Evolutionary conservation across 345 rosid species (phyloP), one percentile per base, ranked within the genome.

Genomic region (Gynandropsis gynandra): DNA sequence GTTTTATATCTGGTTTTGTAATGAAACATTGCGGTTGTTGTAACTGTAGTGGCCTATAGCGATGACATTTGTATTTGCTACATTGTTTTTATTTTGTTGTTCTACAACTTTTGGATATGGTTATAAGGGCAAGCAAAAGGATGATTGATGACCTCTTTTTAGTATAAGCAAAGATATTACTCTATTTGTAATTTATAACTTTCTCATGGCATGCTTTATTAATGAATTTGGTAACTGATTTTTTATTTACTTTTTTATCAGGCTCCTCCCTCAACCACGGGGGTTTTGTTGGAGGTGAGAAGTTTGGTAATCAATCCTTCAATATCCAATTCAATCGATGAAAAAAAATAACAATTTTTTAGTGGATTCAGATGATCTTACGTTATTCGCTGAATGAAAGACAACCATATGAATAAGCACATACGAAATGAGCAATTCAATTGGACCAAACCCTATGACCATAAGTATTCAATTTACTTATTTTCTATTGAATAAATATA

Each of bases 91-190:
- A 69, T 50, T 81, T 3, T 83, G 84, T 68, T 88, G 78, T 61
- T 52, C 47, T 43, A 73, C 53, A 53, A 47, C 73, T 20, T 78
- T 68, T 61, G 46, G 73, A 51, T 54, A 63, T 5, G 70, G 79
- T 29, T 51, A 77, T 64, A 69, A 60, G 47, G 68, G 12, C 47
- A 58, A 66, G 54, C 71, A 16, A 64, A 81, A 81, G 59, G 99
- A 92, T 55, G 97, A 88, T n/a, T n/a, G n/a, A 47, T 75, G 79
- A 16, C 95, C 94, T 50, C 97, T 92, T 62, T 87, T 92, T 63
- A 74, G 88, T 74, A 69, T 87, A 68, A 85, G 95, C 77, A 53
- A 59, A 80, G 72, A 14, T 86, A 85, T 34, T 70, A 70, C 69
- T 78, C 95, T 61, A 35, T 56, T 46, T 84, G 95, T 87, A n/a